Evolutionary conservation across 306 rosid species (phyloP), one percentile per base, ranked within the genome.

Genomic region (Vigna radiata): DNA sequence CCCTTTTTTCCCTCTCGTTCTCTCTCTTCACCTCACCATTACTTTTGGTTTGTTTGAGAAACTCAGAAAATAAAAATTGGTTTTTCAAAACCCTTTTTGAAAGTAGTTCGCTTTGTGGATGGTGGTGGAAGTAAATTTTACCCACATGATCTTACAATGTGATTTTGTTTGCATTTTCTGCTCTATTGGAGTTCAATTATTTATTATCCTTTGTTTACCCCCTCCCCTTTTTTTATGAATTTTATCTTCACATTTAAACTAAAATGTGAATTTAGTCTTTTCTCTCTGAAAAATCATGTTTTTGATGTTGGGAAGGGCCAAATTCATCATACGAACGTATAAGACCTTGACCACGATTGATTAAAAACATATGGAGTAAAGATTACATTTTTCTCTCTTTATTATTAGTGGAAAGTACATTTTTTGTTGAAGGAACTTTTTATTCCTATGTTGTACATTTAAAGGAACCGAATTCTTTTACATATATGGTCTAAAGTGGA

Each of bases 91-190:
- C 52, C 36, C 41, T 6, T 53, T 77, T 65, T 64, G 6, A 8
- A n/a, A 7, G 19, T 53, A 43, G 49, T 19, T 48, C 36, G 15
- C 44, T 56, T 76, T 76, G 65, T 58, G 54, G 59, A 4, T 60
- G 8, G 33, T 25, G 70, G 29, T 59, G 17, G 11, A 46, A 44
- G 14, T 64, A 13, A 65, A 31, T 63, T 59, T 65, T 56, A 36
- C 37, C 46, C 15, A 53, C 31, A 18, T 12, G 49, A 49, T 70
- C 19, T n/a, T 43, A 46, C 64, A 54, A 4, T 36, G 62, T 76
- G 68, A 70, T 73, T 66, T 67, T 52, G 52, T 73, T 52, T 44
- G 49, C 72, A 13, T 7, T 73, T 65, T 27, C 44, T 67, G 66
- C 81, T 23, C 23, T 74, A 48, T 61, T 70, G 7, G 47, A 33